Evolutionary conservation across 2,329 filamentous ascomycete genomes (phyloP).

Genomic region (Ceratocystis diversiconidia): DNA sequence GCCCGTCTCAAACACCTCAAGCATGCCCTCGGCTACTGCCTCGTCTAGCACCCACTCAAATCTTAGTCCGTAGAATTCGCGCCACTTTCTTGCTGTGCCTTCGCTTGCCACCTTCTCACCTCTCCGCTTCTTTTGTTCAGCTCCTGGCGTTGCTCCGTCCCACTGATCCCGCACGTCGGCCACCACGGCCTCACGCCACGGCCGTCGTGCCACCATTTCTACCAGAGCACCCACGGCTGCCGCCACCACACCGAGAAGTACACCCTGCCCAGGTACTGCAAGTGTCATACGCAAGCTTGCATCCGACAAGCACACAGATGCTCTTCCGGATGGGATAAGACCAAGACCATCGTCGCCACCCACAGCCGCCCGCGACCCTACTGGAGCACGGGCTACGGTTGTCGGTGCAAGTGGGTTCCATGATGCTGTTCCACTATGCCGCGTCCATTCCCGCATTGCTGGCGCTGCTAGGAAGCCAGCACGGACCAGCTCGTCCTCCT

Average conservation of each 20-base stretch:
- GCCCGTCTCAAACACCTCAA: slow-evolving; percentile 62
- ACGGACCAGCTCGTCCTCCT: slow-evolving; percentile 45
- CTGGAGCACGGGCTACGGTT: slow-evolving; percentile 13
- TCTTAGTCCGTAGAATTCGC: slow-evolving; percentile 50
- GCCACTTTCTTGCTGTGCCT: slow-evolving; percentile 48
- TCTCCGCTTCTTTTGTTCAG: slow-evolving; percentile 35
- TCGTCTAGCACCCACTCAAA: slow-evolving; percentile 62
- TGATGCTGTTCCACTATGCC: slow-evolving; percentile 33
- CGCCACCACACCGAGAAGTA: slow-evolving; percentile 51
- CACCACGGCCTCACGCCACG: slow-evolving; percentile 49
- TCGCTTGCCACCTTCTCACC: slow-evolving; percentile 33
- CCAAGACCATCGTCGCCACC: slow-evolving; percentile 34
- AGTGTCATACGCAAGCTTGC: slow-evolving; percentile 34
- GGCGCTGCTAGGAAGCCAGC: slow-evolving; percentile 52
- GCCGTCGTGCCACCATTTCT: slow-evolving; percentile 40
- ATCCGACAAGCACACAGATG: not conserved
- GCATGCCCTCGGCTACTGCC: slow-evolving; percentile 52
- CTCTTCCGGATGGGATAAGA: slow-evolving; percentile 25
- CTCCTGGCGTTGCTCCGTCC: slow-evolving; percentile 27
- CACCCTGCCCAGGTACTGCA: slow-evolving; percentile 51
- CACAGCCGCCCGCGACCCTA: slow-evolving; percentile 30
- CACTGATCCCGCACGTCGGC: slow-evolving; percentile 50
- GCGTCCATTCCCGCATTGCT: not conserved
- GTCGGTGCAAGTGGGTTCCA: slow-evolving; percentile 41
- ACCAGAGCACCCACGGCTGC: slow-evolving; percentile 27